Conservation (phyloP, 306 rosid genomes). For the Ceratonia siliqua region DNA sequence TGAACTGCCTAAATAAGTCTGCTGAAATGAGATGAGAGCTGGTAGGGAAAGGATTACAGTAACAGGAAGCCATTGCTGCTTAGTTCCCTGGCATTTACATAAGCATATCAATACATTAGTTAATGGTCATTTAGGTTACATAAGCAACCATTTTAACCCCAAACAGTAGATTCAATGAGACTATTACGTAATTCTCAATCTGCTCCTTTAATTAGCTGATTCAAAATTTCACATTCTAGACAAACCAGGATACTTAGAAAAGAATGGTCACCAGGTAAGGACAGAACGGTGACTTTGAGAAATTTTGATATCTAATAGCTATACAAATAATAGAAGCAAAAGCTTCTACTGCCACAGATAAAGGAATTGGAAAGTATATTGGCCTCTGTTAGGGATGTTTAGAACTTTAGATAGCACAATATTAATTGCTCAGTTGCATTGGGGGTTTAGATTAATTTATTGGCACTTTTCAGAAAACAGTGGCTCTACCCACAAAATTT, state of each 20-base stretch:
- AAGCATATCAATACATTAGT: conserved; percentile 16
- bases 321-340: not conserved
- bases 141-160: conserved; percentile 5
- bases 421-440: not conserved
- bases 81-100: conserved; percentile 39
- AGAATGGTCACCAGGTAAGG: not conserved
- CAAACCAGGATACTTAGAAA: not conserved
- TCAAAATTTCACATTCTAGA: conserved; percentile 1
- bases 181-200: not conserved
- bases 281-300: not conserved
- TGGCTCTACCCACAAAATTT: not conserved
- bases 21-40: conserved; percentile 48
- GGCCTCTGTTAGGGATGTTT: no score
- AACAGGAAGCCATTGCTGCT: conserved; percentile 60
- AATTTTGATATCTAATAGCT: not conserved
- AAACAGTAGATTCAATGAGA: not conserved
- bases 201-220: not conserved
- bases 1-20: conserved; percentile 42
- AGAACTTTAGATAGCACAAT: no score
- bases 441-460: not conserved
- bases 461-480: not conserved
- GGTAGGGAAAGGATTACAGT: conserved; percentile 43
- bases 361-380: no score
- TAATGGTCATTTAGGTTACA: not conserved
- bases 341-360: not conserved